Conservation (phyloP, 345 rosid species). For the Turritis glabra region DNA sequence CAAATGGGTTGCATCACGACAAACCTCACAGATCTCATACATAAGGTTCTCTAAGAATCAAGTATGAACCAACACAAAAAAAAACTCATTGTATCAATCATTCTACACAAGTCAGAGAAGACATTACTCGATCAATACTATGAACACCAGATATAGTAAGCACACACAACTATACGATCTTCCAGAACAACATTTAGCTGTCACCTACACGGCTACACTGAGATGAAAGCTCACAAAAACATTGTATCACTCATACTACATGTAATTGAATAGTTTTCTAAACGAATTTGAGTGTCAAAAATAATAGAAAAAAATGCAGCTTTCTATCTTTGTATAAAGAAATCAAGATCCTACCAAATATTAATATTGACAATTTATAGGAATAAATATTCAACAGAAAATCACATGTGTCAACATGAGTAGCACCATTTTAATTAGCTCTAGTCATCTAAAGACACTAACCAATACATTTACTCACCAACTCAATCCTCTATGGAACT, state of each 20-base stretch:
- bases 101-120: background rate
- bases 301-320: background rate
- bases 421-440: no score
- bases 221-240: background rate
- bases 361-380: background rate
- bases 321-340: background rate
- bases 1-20: background rate
- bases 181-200: background rate
- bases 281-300: background rate
- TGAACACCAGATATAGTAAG: background rate
- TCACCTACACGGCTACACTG: background rate
- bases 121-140: no score
- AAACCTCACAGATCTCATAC: background rate
- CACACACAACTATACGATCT: background rate
- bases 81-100: background rate
- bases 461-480: no score
- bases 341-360: background rate
- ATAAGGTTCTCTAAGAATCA: background rate
- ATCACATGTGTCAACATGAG: background rate
- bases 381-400: background rate
- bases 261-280: background rate
- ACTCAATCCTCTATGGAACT: no score
- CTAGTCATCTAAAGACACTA: no score
- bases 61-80: background rate
- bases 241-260: background rate